Percentiles rank a stretch among this genome's conserved stretches.
These are phyloP conservation scores for Sarocladium oryzae DNA, from an alignment of 2,329 filamentous ascomycete species.

Conservation along the genomic window DNA sequence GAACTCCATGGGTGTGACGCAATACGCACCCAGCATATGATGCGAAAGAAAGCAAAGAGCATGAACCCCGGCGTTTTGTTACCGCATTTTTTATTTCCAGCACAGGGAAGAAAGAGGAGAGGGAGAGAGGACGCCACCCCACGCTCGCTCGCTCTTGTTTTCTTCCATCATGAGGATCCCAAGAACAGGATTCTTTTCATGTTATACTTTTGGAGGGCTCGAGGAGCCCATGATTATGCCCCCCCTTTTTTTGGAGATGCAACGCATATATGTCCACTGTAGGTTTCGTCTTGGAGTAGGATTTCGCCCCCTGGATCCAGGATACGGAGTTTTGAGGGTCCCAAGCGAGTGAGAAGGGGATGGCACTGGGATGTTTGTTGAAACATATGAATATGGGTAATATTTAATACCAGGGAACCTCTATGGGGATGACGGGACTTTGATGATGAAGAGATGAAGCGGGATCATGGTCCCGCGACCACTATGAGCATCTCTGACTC, in stretches of 20 bases:
- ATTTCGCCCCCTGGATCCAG: not conserved
- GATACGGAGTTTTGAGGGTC: not conserved
- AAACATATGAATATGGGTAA: constrained; percentile 1
- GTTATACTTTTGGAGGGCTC: not conserved
- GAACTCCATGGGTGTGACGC: no score
- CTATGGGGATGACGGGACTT: not conserved
- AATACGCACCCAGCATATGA: constrained; percentile 3
- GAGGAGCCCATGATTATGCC: not conserved
- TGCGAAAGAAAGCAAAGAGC: constrained; percentile 9
- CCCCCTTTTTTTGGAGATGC: not conserved
- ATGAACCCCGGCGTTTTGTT: constrained; percentile 14
- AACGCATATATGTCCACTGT: not conserved
- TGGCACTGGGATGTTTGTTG: not conserved
- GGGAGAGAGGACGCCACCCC: constrained; percentile 2
- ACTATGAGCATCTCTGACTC: no score
- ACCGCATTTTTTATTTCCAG: not conserved
- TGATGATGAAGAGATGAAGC: not conserved
- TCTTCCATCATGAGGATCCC: not conserved
- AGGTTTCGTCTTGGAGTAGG: not conserved
- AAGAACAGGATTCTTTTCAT: not conserved
- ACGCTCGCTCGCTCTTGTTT: constrained; percentile 4
- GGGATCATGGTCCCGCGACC: not conserved
- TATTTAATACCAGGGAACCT: not conserved
- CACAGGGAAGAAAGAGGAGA: not conserved
- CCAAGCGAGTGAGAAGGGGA: not conserved